phyloP scores from a whole-genome alignment of 2,329 filamentous ascomycete genomes.

The Blastomyces parvus region DNA sequence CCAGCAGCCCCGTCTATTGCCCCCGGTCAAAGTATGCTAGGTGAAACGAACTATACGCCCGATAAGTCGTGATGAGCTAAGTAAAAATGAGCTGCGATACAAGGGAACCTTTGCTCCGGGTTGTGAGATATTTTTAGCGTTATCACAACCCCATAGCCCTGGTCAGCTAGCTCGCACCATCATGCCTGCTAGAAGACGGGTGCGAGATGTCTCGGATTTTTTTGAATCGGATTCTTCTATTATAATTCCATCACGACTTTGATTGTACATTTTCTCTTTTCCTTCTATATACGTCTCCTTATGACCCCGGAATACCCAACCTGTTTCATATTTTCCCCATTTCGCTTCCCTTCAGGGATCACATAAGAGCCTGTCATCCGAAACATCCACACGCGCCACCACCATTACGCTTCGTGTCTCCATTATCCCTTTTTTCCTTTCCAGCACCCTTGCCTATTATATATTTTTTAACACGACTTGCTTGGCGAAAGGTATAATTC shows the following conservation, averaged over 20 bases:
- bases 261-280: background rate
- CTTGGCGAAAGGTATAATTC: background rate
- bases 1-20: conserved; percentile 47
- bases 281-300: background rate
- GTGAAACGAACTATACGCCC: conserved; percentile 61
- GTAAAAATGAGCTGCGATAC: background rate
- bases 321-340: background rate
- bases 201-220: background rate
- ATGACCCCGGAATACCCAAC: background rate
- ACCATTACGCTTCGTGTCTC: background rate
- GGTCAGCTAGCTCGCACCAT: background rate
- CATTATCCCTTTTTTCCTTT: background rate
- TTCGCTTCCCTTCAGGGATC: background rate
- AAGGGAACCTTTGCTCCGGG: background rate
- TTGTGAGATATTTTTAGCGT: background rate
- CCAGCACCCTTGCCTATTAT: background rate
- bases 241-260: background rate
- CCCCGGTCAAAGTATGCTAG: conserved; percentile 51
- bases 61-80: conserved; percentile 41
- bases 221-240: background rate
- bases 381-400: background rate
- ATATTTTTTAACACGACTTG: background rate
- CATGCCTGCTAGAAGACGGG: background rate
- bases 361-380: background rate
- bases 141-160: background rate